Evolutionary conservation across 306 rosid species (phyloP).

Genomic region (Cicer chorassanicum): DNA sequence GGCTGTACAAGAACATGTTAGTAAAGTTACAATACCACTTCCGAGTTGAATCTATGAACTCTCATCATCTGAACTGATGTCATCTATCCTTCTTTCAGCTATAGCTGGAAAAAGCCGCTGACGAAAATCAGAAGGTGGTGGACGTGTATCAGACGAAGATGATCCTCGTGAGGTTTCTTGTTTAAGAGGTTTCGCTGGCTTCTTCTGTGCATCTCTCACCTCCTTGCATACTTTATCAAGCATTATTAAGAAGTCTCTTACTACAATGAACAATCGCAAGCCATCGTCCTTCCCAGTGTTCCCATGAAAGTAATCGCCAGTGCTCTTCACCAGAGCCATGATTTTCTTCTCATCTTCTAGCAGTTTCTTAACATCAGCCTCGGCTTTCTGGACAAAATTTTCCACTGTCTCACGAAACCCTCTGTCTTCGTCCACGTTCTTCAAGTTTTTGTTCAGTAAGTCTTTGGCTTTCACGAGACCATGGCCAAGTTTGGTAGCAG

Average conservation of each 20-base stretch:
- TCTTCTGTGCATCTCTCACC: constrained; percentile 62
- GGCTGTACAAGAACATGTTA: constrained; percentile 24
- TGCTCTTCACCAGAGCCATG: constrained; percentile 82
- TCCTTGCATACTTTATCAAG: constrained; percentile 79
- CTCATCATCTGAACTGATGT: constrained; percentile 87
- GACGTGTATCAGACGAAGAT: constrained; percentile 54
- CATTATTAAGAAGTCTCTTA: constrained; percentile 86
- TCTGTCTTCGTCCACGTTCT: constrained; percentile 53
- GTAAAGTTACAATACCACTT: constrained; percentile 51
- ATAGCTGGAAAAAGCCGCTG: constrained; percentile 79
- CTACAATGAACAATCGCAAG: constrained; percentile 68
- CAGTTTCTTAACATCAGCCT: constrained; percentile 59
- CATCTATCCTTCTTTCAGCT: constrained; percentile 62
- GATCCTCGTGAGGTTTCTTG: constrained; percentile 52
- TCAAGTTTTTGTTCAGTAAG: constrained; percentile 59
- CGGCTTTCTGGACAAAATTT: constrained; percentile 74
- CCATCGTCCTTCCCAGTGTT: constrained; percentile 84
- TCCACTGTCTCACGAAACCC: constrained; percentile 59
- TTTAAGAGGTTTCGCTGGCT: constrained; percentile 47
- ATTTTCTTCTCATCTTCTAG: constrained; percentile 84
- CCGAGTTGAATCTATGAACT: constrained; percentile 60
- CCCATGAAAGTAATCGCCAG: constrained; percentile 95
- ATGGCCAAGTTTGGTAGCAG: constrained; percentile 69
- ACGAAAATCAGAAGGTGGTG: constrained; percentile 56
- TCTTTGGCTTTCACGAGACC: constrained; percentile 59